phyloP scores from a whole-genome alignment of 1,284 basidiomycete genomes.

The Puccinia brachypodii region DNA sequence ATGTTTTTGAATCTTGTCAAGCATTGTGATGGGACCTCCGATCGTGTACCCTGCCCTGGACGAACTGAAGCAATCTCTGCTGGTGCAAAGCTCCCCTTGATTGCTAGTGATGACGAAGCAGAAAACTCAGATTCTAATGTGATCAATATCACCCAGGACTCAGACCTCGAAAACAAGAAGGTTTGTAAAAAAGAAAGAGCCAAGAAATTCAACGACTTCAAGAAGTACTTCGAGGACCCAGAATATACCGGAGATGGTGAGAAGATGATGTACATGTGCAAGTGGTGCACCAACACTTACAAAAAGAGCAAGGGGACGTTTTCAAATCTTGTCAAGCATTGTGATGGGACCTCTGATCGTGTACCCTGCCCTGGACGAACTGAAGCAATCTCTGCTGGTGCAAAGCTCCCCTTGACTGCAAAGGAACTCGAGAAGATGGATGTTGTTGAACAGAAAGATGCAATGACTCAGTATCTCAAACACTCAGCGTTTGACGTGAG shows the following conservation, averaged over 20 bases:
- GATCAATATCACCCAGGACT: background rate
- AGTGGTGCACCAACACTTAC: background rate
- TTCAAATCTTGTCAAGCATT: background rate
- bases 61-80: background rate
- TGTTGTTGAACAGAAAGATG: background rate
- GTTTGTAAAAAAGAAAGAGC: background rate
- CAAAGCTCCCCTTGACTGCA: background rate
- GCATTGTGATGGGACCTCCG: background rate
- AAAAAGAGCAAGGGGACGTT: background rate
- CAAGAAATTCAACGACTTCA: background rate
- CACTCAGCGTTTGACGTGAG: background rate
- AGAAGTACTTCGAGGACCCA: background rate
- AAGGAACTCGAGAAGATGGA: background rate
- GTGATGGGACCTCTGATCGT: background rate
- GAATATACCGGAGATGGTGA: background rate
- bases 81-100: background rate
- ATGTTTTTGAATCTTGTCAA: background rate
- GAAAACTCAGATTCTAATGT: background rate
- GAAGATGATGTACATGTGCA: background rate
- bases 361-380: background rate
- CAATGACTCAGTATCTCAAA: background rate
- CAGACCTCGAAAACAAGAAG: background rate
- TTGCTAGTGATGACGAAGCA: background rate
- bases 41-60: background rate
- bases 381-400: background rate